phyloP scores from a whole-genome alignment of 2,329 filamentous ascomycete species.

The Hypoxylon rubiginosum region DNA sequence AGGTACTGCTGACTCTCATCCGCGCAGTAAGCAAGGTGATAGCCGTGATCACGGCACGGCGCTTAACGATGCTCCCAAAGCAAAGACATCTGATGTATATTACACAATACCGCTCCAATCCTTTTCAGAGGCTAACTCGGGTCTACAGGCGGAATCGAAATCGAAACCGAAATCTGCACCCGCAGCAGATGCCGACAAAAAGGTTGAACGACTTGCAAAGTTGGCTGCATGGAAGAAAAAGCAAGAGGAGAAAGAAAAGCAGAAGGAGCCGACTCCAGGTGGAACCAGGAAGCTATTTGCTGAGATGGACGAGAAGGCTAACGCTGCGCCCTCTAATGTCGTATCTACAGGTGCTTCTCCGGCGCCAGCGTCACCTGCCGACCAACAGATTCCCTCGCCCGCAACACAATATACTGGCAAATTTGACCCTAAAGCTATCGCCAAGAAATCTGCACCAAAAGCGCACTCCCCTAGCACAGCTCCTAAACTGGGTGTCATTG shows the following conservation, averaged over 20 bases:
- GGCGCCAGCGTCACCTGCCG: constrained; percentile 64
- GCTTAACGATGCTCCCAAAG: constrained; percentile 61
- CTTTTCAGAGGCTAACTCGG: constrained; percentile 43
- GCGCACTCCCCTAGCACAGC: constrained; percentile 69
- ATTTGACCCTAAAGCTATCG: constrained; percentile 88
- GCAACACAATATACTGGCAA: constrained; percentile 78
- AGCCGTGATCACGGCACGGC: constrained; percentile 67
- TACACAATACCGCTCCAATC: neutral
- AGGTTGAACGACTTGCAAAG: constrained; percentile 83
- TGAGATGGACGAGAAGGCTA: constrained; percentile 80
- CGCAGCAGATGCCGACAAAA: constrained; percentile 77
- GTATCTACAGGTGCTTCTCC: constrained; percentile 65
- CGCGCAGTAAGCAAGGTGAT: constrained; percentile 75
- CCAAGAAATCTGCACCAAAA: constrained; percentile 77
- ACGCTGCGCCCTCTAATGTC: constrained; percentile 58
- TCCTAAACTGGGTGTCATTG: constrained; percentile 65
- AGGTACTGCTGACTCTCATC: constrained; percentile 77
- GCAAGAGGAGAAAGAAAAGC: constrained; percentile 81
- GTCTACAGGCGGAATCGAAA: constrained; percentile 65
- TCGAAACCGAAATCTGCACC: constrained; percentile 62
- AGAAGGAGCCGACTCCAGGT: constrained; percentile 75
- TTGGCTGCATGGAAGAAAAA: constrained; percentile 94
- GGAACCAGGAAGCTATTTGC: constrained; percentile 76
- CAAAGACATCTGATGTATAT: constrained; percentile 71
- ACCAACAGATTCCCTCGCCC: constrained; percentile 62